These are phyloP conservation scores for Venturia effusa DNA, from an alignment of 2,329 filamentous ascomycete species.

Conservation along the genomic window DNA sequence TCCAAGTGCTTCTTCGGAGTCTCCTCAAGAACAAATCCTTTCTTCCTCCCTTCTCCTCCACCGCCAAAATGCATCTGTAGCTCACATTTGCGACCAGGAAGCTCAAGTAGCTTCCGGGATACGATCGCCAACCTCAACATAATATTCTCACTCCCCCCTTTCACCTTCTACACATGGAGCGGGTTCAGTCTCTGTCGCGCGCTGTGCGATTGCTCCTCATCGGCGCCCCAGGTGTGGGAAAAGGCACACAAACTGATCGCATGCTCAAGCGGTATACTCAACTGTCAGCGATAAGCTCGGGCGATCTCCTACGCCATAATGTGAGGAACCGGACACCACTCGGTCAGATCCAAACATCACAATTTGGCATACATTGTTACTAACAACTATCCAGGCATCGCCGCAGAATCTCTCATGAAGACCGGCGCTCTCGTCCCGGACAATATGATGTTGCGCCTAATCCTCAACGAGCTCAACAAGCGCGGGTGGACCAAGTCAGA, in stretches of 20 bases:
- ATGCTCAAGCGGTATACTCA: conserved; percentile 80
- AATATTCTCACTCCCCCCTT: background rate
- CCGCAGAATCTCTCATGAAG: conserved; percentile 83
- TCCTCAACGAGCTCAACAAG: conserved; percentile 75
- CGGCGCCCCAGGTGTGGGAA: conserved; percentile 92
- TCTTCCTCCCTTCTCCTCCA: background rate
- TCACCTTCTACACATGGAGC: conserved; percentile 1
- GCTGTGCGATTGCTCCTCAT: conserved; percentile 86
- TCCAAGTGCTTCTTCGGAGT: background rate
- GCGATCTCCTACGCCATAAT: conserved; percentile 85
- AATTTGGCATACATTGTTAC: background rate
- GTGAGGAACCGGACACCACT: conserved; percentile 79
- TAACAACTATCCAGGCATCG: conserved; percentile 52
- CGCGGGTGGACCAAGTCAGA: conserved; percentile 66
- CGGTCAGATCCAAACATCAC: conserved; percentile 42
- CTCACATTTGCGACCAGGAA: background rate
- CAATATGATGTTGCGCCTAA: conserved; percentile 81
- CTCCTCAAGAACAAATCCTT: no score
- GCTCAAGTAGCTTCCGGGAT: background rate
- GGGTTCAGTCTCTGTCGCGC: conserved; percentile 6
- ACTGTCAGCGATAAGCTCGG: conserved; percentile 83
- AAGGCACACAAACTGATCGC: conserved; percentile 89
- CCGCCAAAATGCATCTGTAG: conserved; percentile 25
- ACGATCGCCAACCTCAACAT: background rate
- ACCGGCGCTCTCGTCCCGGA: conserved; percentile 85